These are phyloP conservation scores for Starmerella bacillaris DNA, from an alignment of 805 yeast species.

Conservation along the genomic window DNA sequence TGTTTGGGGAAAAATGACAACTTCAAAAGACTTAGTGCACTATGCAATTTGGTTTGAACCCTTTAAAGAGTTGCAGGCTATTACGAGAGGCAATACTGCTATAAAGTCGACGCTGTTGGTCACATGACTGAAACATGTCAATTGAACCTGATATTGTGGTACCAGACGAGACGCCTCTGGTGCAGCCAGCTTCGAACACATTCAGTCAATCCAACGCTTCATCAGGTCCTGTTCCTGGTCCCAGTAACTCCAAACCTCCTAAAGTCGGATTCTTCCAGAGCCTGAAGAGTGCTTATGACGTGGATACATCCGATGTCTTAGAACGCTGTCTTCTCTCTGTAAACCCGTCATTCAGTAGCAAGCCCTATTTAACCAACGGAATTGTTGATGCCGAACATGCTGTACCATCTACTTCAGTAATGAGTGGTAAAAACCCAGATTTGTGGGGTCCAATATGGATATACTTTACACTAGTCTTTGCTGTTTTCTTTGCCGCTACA, in stretches of 20 bases:
- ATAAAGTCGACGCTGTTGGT: not conserved
- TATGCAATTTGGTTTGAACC: too few relatives aligned
- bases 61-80: too few relatives aligned
- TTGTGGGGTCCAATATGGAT: conserved; percentile 86
- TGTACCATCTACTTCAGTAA: conserved; percentile 13
- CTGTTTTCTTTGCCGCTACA: conserved; percentile 59
- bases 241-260: not conserved
- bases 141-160: conserved; percentile 7
- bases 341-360: too few relatives aligned
- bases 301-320: conserved; percentile 46
- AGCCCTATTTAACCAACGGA: conserved; percentile 15
- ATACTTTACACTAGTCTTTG: conserved; percentile 59
- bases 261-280: conserved; percentile 3
- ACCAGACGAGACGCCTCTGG: conserved; percentile 1
- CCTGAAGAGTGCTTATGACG: conserved; percentile 30
- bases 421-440: conserved; percentile 37
- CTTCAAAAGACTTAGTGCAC: too few relatives aligned
- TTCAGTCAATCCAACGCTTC: too few relatives aligned
- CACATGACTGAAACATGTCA: conserved; percentile 5
- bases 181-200: not conserved
- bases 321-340: conserved; percentile 36
- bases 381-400: conserved; percentile 13
- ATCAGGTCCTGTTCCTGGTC: not conserved
- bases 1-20: too few relatives aligned
- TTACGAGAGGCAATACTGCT: too few relatives aligned